A percentile compares a stretch with the other conserved stretches of the same genome.
Conservation (phyloP, 805 yeast genomes). For the Teunomyces kruisii region DNA sequence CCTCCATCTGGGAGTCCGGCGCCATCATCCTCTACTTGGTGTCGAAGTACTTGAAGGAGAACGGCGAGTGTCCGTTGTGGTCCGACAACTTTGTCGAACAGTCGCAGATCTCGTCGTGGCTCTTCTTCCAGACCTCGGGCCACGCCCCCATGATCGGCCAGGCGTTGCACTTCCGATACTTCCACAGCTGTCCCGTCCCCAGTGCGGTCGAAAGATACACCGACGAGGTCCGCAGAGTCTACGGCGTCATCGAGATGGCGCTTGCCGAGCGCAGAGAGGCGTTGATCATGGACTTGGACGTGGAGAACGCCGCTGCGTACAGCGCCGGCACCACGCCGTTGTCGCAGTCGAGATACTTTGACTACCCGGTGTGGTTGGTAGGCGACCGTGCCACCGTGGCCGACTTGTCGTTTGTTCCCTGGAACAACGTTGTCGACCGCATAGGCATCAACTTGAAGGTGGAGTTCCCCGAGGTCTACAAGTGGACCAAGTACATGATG, state of each 20-base stretch:
- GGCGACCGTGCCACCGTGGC: conserved; percentile 82
- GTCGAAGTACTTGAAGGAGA: conserved; percentile 61
- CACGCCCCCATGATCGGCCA: conserved; percentile 99
- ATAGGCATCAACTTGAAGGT: conserved; percentile 84
- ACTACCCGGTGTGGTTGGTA: conserved; percentile 93
- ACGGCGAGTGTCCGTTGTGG: conserved; percentile 74
- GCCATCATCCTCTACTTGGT: conserved; percentile 84
- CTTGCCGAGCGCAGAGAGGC: conserved; percentile 91
- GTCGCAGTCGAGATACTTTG: conserved; percentile 81
- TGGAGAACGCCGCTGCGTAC: conserved; percentile 84
- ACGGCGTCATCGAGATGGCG: conserved; percentile 93
- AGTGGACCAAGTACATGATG: conserved; percentile 96
- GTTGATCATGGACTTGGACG: conserved; percentile 82
- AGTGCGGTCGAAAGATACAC: conserved; percentile 88
- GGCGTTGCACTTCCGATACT: conserved; percentile 89
- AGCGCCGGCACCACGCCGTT: conserved; percentile 86
- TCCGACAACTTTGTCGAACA: conserved; percentile 76
- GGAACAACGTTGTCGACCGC: conserved; percentile 94
- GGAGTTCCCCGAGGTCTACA: conserved; percentile 93
- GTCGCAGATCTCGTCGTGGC: conserved; percentile 82
- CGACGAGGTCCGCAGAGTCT: conserved; percentile 89
- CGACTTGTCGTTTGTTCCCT: conserved; percentile 89
- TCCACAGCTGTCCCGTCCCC: conserved; percentile 82
- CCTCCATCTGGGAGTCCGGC: conserved; percentile 93
- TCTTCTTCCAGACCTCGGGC: conserved; percentile 93